Evolutionary conservation across 31 red algal species (phyloP).

Genomic region (Porphyra umbilicalis): DNA sequence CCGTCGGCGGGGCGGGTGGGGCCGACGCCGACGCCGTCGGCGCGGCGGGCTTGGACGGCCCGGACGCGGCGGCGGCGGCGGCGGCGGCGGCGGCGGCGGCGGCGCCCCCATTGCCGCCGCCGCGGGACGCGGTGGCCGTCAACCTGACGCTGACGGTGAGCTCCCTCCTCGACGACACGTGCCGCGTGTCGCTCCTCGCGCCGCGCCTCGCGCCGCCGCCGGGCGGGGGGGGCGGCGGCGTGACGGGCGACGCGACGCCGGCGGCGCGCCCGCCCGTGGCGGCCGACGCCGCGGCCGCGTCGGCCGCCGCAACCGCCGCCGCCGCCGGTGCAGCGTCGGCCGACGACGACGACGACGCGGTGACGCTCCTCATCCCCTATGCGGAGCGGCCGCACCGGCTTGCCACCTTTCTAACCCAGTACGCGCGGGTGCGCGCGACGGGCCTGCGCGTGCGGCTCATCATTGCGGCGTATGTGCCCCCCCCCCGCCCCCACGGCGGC

Average conservation of each 20-base stretch:
- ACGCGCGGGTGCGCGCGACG: not conserved
- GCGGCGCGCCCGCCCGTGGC: not conserved
- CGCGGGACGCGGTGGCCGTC: not conserved
- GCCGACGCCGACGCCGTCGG: not conserved
- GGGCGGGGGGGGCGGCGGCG: not conserved
- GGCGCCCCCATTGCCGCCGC: too few relatives aligned
- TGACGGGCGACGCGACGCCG: not conserved
- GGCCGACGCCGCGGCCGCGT: not conserved
- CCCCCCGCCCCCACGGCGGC: not conserved
- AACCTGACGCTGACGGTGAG: not conserved
- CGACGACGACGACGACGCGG: not conserved
- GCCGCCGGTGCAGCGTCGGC: not conserved
- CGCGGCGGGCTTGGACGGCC: not conserved
- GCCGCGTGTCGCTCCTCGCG: not conserved
- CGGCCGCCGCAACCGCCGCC: too few relatives aligned
- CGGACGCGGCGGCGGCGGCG: not conserved
- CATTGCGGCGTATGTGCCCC: not conserved
- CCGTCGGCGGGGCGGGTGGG: not conserved
- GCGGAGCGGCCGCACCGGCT: slow-evolving; percentile 30
- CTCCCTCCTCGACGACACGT: not conserved
- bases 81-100: not conserved
- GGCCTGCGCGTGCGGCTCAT: not conserved
- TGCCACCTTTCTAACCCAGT: slow-evolving; percentile 27
- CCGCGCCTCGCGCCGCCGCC: not conserved
- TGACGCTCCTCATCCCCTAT: slow-evolving; percentile 27